Evolutionary conservation across 108 stramenopile species (phyloP).

Genomic region (Pseudonitzschia multistriata): DNA sequence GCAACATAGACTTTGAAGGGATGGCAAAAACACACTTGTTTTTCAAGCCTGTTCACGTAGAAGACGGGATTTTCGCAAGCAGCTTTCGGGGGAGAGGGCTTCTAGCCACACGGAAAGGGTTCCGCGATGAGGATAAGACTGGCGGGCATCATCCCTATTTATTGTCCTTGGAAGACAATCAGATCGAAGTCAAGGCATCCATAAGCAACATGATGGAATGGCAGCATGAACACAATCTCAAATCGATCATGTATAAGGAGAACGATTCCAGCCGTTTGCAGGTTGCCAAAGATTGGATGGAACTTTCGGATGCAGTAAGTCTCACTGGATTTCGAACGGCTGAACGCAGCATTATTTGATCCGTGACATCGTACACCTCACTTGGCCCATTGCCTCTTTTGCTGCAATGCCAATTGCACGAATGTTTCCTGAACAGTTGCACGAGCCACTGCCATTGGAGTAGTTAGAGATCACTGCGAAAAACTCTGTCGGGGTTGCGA

Average conservation of each 20-base stretch:
- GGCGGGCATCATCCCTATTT: not conserved
- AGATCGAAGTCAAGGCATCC: slow-evolving; percentile 8
- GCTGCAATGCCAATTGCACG: too few species aligned
- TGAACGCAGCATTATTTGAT: not conserved
- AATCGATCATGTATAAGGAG: slow-evolving; percentile 14
- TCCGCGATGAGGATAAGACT: not conserved
- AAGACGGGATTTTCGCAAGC: slow-evolving; percentile 15
- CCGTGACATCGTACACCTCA: too few species aligned
- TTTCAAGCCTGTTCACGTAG: slow-evolving; percentile 20
- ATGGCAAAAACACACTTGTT: slow-evolving; percentile 26
- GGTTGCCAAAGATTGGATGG: slow-evolving; percentile 21
- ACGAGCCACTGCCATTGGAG: not conserved
- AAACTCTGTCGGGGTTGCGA: too few species aligned
- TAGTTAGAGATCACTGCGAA: not conserved
- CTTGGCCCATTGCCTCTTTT: too few species aligned
- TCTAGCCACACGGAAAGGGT: not conserved
- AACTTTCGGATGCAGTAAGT: not conserved
- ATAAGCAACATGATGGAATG: slow-evolving; percentile 25
- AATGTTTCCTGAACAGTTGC: not conserved
- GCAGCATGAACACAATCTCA: slow-evolving; percentile 30
- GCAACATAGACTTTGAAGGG: slow-evolving; percentile 30
- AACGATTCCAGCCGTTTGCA: slow-evolving; percentile 2
- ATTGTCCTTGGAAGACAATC: slow-evolving; percentile 14
- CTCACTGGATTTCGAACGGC: not conserved
- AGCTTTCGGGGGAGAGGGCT: slow-evolving; percentile 30